Evolutionary conservation across 2,329 filamentous ascomycete genomes (phyloP).

Genomic region (Fusarium xylarioides): DNA sequence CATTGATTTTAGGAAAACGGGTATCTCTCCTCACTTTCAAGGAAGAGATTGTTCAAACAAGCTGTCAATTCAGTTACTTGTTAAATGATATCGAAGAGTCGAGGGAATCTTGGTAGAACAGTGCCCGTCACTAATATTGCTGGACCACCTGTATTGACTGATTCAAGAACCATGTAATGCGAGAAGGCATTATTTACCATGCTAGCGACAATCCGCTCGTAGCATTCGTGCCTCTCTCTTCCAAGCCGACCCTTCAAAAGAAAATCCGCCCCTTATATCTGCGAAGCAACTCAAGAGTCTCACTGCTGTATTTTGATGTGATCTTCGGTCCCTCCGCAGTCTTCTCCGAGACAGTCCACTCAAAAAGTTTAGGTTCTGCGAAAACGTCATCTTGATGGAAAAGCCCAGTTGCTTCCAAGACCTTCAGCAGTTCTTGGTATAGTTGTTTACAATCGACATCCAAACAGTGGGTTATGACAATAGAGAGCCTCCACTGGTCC

Average conservation of each 20-base stretch:
- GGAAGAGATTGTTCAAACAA: neutral
- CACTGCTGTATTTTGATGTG: neutral
- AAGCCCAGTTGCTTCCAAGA: neutral
- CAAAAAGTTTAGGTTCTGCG: neutral
- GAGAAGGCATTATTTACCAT: too few species aligned
- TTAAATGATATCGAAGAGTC: neutral
- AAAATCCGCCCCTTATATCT: accelerated
- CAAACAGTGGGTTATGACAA: neutral
- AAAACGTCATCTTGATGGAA: neutral
- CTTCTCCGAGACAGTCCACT: neutral
- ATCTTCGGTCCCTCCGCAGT: accelerated
- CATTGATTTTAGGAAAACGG: neutral
- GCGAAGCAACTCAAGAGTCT: neutral
- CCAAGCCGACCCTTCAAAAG: too few species aligned
- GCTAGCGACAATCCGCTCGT: neutral
- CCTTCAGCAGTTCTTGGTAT: accelerated
- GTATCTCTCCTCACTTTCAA: neutral
- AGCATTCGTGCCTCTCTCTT: neutral
- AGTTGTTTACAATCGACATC: accelerated
- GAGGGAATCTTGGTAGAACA: accelerated
- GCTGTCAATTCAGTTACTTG: accelerated
- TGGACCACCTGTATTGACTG: neutral
- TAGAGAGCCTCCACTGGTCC: neutral
- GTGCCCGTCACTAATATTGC: neutral
- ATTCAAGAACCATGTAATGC: neutral